These are phyloP conservation scores for Leptographium galeiforme DNA, from an alignment of 2,329 filamentous ascomycete species.

Conservation along the genomic window DNA sequence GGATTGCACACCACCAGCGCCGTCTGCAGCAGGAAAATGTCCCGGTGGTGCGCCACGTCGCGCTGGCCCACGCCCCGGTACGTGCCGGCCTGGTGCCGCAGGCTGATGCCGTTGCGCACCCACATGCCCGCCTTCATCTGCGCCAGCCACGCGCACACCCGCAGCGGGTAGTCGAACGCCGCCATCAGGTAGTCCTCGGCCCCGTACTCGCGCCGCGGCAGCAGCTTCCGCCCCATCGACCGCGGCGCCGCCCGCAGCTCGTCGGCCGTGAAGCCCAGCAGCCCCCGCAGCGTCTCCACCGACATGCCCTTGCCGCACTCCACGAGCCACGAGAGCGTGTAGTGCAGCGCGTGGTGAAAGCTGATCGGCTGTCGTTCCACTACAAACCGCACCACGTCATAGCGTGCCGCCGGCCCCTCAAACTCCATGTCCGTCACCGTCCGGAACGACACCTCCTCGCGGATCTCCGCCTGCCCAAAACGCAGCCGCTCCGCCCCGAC, in stretches of 20 bases:
- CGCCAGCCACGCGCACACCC: slow-evolving; percentile 90
- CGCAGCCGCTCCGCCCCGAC: slow-evolving; percentile 76
- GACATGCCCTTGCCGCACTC: slow-evolving; percentile 73
- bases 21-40: slow-evolving; percentile 87
- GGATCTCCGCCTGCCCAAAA: slow-evolving; percentile 79
- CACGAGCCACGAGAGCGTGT: slow-evolving; percentile 89
- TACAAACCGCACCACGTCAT: slow-evolving; percentile 69
- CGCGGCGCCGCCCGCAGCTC: slow-evolving; percentile 54
- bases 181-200: slow-evolving; percentile 73
- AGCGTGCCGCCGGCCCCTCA: slow-evolving; percentile 39
- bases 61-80: slow-evolving; percentile 82
- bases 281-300: slow-evolving; percentile 47
- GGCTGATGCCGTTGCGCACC: slow-evolving; percentile 93
- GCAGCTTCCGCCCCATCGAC: slow-evolving; percentile 45
- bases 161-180: slow-evolving; percentile 82
- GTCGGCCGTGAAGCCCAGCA: slow-evolving; percentile 59
- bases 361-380: slow-evolving; percentile 87
- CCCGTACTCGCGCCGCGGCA: slow-evolving; percentile 42
- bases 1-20: slow-evolving; percentile 78
- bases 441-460: slow-evolving; percentile 75
- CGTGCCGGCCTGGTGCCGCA: slow-evolving; percentile 86
- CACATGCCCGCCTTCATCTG: slow-evolving; percentile 99
- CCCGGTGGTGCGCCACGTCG: slow-evolving; percentile 86
- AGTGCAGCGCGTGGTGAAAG: slow-evolving; percentile 94
- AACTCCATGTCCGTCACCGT: slow-evolving; percentile 67